phyloP scores from a whole-genome alignment of 2,329 filamentous ascomycete species.

The Botrytis pseudocinerea region DNA sequence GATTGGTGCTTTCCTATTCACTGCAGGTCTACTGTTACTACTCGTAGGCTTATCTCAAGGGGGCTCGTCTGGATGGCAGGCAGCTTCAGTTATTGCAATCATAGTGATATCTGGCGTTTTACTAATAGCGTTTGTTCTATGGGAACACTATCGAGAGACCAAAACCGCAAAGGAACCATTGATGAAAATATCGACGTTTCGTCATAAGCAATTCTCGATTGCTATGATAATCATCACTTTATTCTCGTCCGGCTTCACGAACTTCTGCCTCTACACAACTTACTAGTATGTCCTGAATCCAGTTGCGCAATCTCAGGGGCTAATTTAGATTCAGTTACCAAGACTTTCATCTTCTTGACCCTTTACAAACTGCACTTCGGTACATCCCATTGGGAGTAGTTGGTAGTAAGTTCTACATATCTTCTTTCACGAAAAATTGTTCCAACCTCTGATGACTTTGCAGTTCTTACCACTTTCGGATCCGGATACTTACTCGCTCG shows the following conservation, averaged over 20 bases:
- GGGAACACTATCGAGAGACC: conserved; percentile 52
- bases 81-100: conserved; percentile 60
- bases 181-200: conserved; percentile 67
- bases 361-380: conserved; percentile 66
- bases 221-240: conserved; percentile 65
- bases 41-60: conserved; percentile 69
- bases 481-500: conserved; percentile 35
- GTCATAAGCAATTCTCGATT: conserved; percentile 58
- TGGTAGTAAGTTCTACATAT: conserved; percentile 43
- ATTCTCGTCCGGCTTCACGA: conserved; percentile 69
- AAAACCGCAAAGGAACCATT: conserved; percentile 52
- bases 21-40: conserved; percentile 60
- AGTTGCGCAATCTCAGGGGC: neutral
- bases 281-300: conserved; percentile 48
- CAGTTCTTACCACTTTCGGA: conserved; percentile 29
- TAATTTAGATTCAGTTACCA: conserved; percentile 53
- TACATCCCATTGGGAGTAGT: conserved; percentile 66
- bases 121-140: conserved; percentile 27
- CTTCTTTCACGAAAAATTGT: neutral
- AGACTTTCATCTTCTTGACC: conserved; percentile 60
- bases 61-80: conserved; percentile 67
- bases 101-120: conserved; percentile 58
- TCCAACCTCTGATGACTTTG: neutral
- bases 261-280: conserved; percentile 66
- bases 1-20: conserved; percentile 64